Base-by-base conservation (phyloP, 805 yeast species). In the Barnettozyma sucrosica region DNA sequence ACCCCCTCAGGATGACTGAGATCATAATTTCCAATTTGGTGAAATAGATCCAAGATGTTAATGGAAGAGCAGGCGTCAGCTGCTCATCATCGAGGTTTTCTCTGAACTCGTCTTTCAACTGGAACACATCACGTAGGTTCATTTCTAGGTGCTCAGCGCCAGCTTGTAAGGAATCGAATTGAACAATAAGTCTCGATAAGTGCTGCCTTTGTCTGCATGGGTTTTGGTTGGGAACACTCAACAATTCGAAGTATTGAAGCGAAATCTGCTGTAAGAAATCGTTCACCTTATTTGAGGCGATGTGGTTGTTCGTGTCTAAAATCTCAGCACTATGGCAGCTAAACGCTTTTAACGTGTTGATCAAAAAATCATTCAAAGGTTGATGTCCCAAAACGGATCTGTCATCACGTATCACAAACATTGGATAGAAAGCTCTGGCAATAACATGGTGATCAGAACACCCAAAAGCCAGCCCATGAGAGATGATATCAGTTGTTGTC, bases 121-220 rank as follows among this genome's bases (percentile, higher is more conserved):
- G 66, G 50, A 64, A 68, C 5, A 60, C 56, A 6, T 62, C 53
- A 32, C 57, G 64, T 7, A 76, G 47, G 7, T 68, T 70, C 14
- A 72, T 53, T 60, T 89, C 97, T 33, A 81, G 69, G 5, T 69
- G 65, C 57, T 88, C 95, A 45, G 85, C 74, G 36, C 75, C 74
- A 9, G 85, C 93, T 58, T 92, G 97, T 28, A 87, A 67, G 2
- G 89, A 74, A 64, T 92, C 97, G 85, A 92, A 87, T 3, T 74
- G 54, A 41, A 75, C 57, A 47, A 80, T 58, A 57, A 75, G 69
- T 58, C 81, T 70, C 52, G 81, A 68, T 57, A 83, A 66, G 52
- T 84, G 77, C 61, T 88, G 96, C 52, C 97, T 78, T 58, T 88
- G 89, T 47, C 96, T 74, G 43, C 95, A 80, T 32, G 89, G 81